These are phyloP conservation scores for Tulasnella sp. DNA, from an alignment of 768 basidiomycete genomes.

Conservation along the genomic window DNA sequence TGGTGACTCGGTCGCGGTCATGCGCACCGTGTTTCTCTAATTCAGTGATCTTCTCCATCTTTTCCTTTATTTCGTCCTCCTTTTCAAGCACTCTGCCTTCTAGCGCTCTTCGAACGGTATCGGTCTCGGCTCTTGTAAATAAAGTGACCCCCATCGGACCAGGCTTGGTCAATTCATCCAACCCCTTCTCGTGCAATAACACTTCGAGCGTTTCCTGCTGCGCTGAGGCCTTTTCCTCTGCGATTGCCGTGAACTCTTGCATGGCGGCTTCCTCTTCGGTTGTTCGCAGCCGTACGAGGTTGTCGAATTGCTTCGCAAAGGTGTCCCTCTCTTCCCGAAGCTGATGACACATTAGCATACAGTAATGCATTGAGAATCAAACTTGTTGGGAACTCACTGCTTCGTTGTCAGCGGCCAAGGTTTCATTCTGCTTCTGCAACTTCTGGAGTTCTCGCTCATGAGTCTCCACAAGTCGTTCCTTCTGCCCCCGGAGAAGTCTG, in stretches of 20 bases:
- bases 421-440: constrained; percentile 4
- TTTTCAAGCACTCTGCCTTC: constrained; percentile 39
- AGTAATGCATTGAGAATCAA: not conserved
- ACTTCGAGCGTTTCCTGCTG: constrained; percentile 50
- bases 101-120: constrained; percentile 52
- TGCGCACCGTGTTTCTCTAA: constrained; percentile 44
- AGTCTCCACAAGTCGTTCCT: not conserved
- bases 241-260: constrained; percentile 42
- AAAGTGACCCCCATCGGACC: constrained; percentile 52
- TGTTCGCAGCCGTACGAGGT: constrained; percentile 47
- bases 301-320: constrained; percentile 50
- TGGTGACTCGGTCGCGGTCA: not conserved
- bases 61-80: constrained; percentile 26
- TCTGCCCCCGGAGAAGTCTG: not conserved
- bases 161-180: constrained; percentile 46
- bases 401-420: not conserved
- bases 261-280: constrained; percentile 59
- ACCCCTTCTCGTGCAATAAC: constrained; percentile 46
- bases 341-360: constrained; percentile 28
- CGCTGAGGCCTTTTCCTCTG: constrained; percentile 49
- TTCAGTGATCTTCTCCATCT: constrained; percentile 41
- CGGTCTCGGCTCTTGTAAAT: constrained; percentile 63
- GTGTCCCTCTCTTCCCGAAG: constrained; percentile 39
- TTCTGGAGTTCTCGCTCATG: not conserved
- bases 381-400: not conserved